Evolutionary conservation across 1,284 basidiomycete genomes (phyloP), one percentile per base, ranked within the genome.

Genomic region (Fomitopsis pinicola): DNA sequence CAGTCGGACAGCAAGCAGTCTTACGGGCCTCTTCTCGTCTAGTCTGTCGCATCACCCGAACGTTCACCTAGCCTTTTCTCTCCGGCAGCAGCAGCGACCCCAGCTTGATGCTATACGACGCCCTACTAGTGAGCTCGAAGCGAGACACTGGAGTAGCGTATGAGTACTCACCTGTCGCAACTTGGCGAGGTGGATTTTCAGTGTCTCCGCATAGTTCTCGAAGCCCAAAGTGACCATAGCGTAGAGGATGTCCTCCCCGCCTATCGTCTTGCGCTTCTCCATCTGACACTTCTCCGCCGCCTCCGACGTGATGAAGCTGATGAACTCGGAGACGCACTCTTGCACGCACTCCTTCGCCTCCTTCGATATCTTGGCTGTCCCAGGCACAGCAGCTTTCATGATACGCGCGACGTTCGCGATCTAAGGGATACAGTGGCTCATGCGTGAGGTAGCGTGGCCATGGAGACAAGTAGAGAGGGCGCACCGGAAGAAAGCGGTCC

Each of bases 341-440:
- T 97, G 95, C 53, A 97, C 93, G 75, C 92, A 95, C 76, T 97
- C 95, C 74, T 98, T 98, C 28, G 95, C 94, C 76, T 97, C 95
- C 74, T 97, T 97, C 3, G 94, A 93, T 68, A 98, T 96, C 77
- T 98, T 98, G 22, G 95, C 94, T n/a, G 92, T 92, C 1, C 87
- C 80, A 0, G 95, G 95, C 2, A 98, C 86, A 2, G 91, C 82
- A 40, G 87, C 80, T 73, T 97, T 97, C 95, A 98, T 98, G 69
- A 98, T 95, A 4, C 95, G 84, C 17, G 94, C 89, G 14, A 98
- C 95, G 73, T 98, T 98, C 57, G 95, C 95, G 65, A 98, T 97
- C 94, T 2, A 40, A 17, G 40, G 30, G 14, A 46, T 42, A 8
- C 40, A 35, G 9, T 5, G 19, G 54, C 42, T 53, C 10, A 12